Evolutionary conservation across 208 protist species (phyloP).

Genomic region (Wallacemonas sp.): DNA sequence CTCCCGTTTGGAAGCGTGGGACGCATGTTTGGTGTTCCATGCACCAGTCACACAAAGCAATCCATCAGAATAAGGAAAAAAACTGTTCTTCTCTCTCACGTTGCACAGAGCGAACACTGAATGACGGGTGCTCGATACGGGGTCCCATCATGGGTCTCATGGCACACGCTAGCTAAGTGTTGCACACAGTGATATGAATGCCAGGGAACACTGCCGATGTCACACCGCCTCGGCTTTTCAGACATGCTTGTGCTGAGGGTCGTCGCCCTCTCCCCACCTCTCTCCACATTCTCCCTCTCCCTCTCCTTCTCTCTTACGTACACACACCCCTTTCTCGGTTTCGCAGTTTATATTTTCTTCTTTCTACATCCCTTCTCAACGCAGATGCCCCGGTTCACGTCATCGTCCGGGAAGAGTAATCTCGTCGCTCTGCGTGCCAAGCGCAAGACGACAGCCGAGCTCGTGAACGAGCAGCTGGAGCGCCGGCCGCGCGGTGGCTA

Average conservation of each 20-base stretch:
- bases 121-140: no score
- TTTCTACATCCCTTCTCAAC: not conserved
- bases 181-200: no score
- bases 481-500: not conserved
- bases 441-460: constrained; percentile 62
- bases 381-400: constrained; percentile 37
- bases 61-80: no score
- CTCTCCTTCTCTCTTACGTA: constrained; percentile 13
- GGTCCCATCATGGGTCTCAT: no score
- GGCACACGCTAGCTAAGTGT: no score
- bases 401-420: constrained; percentile 18
- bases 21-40: not conserved
- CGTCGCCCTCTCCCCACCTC: no score
- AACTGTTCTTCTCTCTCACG: no score
- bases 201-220: no score
- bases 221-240: no score
- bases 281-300: constrained; percentile 19
- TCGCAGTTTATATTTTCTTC: constrained; percentile 14
- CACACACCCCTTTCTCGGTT: not conserved
- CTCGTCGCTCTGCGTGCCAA: constrained; percentile 44
- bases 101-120: no score
- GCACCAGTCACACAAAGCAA: no score
- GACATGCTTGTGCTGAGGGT: no score
- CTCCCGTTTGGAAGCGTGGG: not conserved
- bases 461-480: constrained; percentile 71